These are phyloP conservation scores for Lactifluus rugatus DNA, from an alignment of 768 basidiomycete genomes.

Conservation along the genomic window DNA sequence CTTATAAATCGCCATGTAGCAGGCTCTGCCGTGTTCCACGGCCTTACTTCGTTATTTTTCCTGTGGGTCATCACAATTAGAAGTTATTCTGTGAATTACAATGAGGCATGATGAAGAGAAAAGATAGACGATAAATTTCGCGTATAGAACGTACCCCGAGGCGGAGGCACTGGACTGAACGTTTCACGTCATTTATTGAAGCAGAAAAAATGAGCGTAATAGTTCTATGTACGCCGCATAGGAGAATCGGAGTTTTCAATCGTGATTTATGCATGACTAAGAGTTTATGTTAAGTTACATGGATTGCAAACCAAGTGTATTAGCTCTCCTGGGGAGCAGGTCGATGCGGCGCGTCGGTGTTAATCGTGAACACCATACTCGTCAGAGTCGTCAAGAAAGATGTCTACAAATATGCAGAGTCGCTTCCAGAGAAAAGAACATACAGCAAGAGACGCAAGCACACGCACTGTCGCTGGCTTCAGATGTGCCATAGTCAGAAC, in stretches of 20 bases:
- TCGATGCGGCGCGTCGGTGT: neutral
- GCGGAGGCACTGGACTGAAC: neutral
- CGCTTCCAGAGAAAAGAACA: neutral
- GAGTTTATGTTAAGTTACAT: neutral
- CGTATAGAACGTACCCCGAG: neutral
- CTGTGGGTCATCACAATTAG: too few species aligned
- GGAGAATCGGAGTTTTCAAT: neutral
- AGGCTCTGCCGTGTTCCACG: too few species aligned
- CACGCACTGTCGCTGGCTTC: constrained; percentile 22
- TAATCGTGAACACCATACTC: neutral
- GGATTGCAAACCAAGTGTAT: neutral
- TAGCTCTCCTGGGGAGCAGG: neutral
- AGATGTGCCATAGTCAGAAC: constrained; percentile 24
- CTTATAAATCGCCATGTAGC: too few species aligned
- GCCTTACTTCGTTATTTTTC: too few species aligned
- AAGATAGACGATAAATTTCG: neutral
- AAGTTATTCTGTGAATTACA: neutral
- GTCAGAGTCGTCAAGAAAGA: neutral
- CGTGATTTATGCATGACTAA: neutral
- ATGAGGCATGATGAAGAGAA: neutral
- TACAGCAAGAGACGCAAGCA: neutral
- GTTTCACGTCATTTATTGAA: neutral
- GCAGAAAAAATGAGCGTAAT: neutral
- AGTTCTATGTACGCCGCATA: neutral
- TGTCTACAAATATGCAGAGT: neutral